These are phyloP conservation scores for Mortierella sp. DNA, from an alignment of 371 early-diverging fungal genomes.

Conservation along the genomic window DNA sequence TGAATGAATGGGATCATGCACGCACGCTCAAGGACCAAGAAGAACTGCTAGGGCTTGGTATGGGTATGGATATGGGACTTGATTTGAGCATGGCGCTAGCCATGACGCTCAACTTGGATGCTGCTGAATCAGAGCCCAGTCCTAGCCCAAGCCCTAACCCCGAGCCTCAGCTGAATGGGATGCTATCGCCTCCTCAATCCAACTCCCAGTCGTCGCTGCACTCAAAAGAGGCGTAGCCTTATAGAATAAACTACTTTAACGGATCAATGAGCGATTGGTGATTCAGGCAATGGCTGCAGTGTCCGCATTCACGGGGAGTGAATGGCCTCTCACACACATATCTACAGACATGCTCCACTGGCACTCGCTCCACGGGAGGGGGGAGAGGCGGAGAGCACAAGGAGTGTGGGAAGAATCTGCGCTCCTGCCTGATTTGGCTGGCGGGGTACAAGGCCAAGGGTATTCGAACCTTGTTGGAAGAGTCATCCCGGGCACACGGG, in stretches of 20 bases:
- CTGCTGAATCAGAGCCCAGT: not conserved
- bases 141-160: not conserved
- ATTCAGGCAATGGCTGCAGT: too few species aligned
- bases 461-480: slow-evolving; percentile 2
- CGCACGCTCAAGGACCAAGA: slow-evolving; percentile 33
- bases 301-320: too few species aligned
- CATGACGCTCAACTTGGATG: not conserved
- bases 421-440: slow-evolving; percentile 34
- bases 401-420: slow-evolving; percentile 33
- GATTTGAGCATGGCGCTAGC: slow-evolving; percentile 3
- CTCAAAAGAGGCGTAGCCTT: not conserved
- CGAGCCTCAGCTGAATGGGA: not conserved
- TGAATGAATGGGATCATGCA: slow-evolving; percentile 53
- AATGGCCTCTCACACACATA: too few species aligned
- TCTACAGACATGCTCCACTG: too few species aligned
- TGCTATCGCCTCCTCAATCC: slow-evolving; percentile 9
- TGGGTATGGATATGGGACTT: slow-evolving; percentile 8
- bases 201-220: slow-evolving; percentile 1
- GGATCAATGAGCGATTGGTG: too few species aligned
- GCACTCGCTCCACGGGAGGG: too few species aligned
- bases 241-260: not conserved
- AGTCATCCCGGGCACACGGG: slow-evolving; percentile 9
- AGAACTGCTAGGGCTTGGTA: slow-evolving; percentile 19
- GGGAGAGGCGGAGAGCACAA: not conserved
- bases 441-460: too few species aligned